Evolutionary conservation across 805 yeast genomes (phyloP).

Genomic region (Lipomyces mesembrius): DNA sequence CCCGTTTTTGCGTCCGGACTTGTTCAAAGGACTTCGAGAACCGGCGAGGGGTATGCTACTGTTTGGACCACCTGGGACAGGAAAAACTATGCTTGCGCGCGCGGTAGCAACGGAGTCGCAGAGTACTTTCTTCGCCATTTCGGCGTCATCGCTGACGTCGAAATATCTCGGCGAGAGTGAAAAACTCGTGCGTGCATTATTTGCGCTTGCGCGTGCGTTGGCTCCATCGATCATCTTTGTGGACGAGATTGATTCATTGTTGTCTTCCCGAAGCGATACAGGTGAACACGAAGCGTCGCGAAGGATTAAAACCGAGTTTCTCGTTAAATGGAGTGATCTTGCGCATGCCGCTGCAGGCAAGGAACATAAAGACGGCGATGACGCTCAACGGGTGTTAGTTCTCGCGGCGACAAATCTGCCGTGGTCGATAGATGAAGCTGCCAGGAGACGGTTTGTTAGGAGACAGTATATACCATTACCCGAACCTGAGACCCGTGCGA

Average conservation of each 20-base stretch:
- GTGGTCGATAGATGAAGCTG: constrained; percentile 97
- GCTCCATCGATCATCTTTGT: constrained; percentile 94
- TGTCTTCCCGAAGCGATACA: constrained; percentile 76
- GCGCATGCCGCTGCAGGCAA: constrained; percentile 85
- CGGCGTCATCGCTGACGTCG: constrained; percentile 88
- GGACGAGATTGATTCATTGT: constrained; percentile 91
- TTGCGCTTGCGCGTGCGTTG: constrained; percentile 78
- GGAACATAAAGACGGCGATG: constrained; percentile 51
- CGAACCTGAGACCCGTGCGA: constrained; percentile 76
- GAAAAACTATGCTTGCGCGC: constrained; percentile 94
- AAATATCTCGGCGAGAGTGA: constrained; percentile 87
- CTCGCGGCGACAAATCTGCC: constrained; percentile 95
- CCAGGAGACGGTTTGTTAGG: constrained; percentile 87
- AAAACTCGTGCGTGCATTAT: constrained; percentile 86
- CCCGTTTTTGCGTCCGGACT: constrained; percentile 91
- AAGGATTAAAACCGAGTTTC: constrained; percentile 87
- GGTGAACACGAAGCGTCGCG: constrained; percentile 87
- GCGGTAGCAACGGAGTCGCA: constrained; percentile 96
- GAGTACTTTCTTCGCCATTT: constrained; percentile 88
- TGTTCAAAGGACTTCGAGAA: constrained; percentile 86
- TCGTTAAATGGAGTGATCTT: constrained; percentile 92
- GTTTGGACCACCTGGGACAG: constrained; percentile 99
- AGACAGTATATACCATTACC: constrained; percentile 94
- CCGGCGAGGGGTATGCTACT: constrained; percentile 95
- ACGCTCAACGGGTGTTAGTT: constrained; percentile 73